phyloP scores from a whole-genome alignment of 164 flowering plant species.

The Berberis thunbergii region DNA sequence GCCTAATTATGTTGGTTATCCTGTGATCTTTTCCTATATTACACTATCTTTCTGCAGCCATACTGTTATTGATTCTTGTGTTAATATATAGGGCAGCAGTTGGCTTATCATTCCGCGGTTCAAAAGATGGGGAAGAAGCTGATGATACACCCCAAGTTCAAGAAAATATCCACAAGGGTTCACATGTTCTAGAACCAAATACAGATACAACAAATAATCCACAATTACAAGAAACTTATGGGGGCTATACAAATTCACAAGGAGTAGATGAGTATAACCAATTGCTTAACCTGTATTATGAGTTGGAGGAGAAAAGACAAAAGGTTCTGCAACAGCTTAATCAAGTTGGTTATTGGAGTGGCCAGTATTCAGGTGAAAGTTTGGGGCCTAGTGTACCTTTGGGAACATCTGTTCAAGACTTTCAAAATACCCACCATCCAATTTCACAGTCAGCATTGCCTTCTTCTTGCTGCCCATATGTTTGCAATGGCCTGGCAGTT shows the following conservation, averaged over 20 bases:
- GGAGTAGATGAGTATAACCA: conserved; percentile 33
- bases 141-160: conserved; percentile 10
- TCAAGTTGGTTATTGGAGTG: conserved; percentile 38
- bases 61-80: no score
- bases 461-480: conserved; percentile 37
- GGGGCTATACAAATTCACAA: conserved; percentile 20
- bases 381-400: conserved; percentile 17
- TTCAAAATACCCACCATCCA: conserved; percentile 20
- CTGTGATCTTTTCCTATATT: no score
- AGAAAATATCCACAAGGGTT: conserved; percentile 12
- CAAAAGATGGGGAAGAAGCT: conserved; percentile 13
- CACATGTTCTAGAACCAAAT: conserved; percentile 9
- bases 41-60: no score
- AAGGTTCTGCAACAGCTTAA: conserved; percentile 45
- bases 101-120: conserved; percentile 5
- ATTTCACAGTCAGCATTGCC: conserved; percentile 20
- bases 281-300: conserved; percentile 53
- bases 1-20: no score
- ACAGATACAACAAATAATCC: conserved; percentile 12
- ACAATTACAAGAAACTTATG: conserved; percentile 12
- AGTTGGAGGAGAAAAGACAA: conserved; percentile 66
- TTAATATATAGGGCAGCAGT: no score
- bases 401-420: conserved; percentile 5
- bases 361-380: conserved; percentile 21
- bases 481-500: conserved; percentile 23